Evolutionary conservation across 2,329 filamentous ascomycete genomes (phyloP).

Genomic region (Pseudocercospora pini-densiflorae): DNA sequence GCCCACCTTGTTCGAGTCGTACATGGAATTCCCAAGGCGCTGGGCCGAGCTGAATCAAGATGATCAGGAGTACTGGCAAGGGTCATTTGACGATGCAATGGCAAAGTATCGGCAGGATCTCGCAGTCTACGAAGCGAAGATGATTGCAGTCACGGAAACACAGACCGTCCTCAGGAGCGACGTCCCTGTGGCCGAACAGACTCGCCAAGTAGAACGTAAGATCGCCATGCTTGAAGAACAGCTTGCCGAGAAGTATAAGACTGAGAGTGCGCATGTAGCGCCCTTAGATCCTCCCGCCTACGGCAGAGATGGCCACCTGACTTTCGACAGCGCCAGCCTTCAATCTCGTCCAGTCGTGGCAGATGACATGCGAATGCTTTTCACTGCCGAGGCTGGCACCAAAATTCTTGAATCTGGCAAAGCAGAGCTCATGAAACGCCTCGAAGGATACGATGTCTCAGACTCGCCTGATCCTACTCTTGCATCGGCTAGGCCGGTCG

Average conservation of each 20-base stretch:
- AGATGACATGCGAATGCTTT: conserved; percentile 55
- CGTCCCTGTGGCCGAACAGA: conserved; percentile 27
- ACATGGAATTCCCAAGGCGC: conserved; percentile 35
- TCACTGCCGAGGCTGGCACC: conserved; percentile 53
- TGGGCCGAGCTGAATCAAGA: conserved; percentile 34
- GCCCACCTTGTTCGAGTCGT: conserved; percentile 35
- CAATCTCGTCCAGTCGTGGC: conserved; percentile 29
- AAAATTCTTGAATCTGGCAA: conserved; percentile 57
- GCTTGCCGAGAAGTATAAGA: conserved; percentile 33
- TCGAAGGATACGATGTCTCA: conserved; percentile 50
- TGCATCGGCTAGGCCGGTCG: conserved; percentile 21
- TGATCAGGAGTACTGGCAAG: conserved; percentile 35
- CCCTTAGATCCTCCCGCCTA: conserved; percentile 32
- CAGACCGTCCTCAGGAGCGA: conserved; percentile 30
- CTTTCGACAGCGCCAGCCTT: conserved; percentile 28
- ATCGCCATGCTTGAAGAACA: conserved; percentile 38
- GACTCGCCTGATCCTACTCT: conserved; percentile 9
- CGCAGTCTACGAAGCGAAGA: conserved; percentile 38
- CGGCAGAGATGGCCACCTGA: conserved; percentile 34
- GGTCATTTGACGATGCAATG: conserved; percentile 34
- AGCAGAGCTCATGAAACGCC: conserved; percentile 55
- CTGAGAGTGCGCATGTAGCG: conserved; percentile 31
- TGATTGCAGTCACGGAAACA: conserved; percentile 32
- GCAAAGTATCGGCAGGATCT: conserved; percentile 36
- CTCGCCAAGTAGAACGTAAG: conserved; percentile 32